Base-by-base conservation (phyloP, 2,329 filamentous ascomycete species). In the Phaeosphaeria sp. region DNA sequence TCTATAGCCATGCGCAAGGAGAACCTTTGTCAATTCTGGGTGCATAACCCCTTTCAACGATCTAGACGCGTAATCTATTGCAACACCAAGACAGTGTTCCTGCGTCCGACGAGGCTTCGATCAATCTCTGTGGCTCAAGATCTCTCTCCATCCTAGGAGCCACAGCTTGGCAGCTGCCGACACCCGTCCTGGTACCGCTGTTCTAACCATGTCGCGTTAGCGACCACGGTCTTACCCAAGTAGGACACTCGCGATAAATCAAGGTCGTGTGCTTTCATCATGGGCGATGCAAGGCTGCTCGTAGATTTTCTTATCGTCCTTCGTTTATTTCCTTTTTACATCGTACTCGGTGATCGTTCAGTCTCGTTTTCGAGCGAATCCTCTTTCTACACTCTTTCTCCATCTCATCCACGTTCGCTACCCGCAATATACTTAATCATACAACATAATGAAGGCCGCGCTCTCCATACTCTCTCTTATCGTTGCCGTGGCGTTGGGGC, bases 141-240 rank as follows among this genome's bases (percentile, higher is more conserved):
- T 18, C 3, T 44, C 52, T 23, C 17, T 22, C 33, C 42, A 39
- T 46, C 55, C 52, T 56, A 33, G 48, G 46, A 27, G 51, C 23
- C 36, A 23, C 41, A 25, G n/a, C 62, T 63, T 63, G 62, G 62
- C 59, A 10, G 11, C 39, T 64, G 62, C 62, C 62, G 62, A 50
- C 44, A 53, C 30, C 62, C 62, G 62, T 39, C 11, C 56, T 58
- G 62, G 62, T 59, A 52, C 36, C 44, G 51, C 36, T 25, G 11
- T 11, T 20, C 52, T 56, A 52, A 46, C 59, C 39, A 21, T 39
- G n/a, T 27, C 11, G 17, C 50, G 59, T 54, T 62, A 58, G 56
- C 18, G 33, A 46, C 36, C 49, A 42, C 41, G n/a, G 36, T 33
- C n/a, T 17, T 41, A 22, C 18, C 41, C 49, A 46, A 46, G 23